phyloP scores from a whole-genome alignment of 345 rosid genomes.

The Fremontodendron californicum region DNA sequence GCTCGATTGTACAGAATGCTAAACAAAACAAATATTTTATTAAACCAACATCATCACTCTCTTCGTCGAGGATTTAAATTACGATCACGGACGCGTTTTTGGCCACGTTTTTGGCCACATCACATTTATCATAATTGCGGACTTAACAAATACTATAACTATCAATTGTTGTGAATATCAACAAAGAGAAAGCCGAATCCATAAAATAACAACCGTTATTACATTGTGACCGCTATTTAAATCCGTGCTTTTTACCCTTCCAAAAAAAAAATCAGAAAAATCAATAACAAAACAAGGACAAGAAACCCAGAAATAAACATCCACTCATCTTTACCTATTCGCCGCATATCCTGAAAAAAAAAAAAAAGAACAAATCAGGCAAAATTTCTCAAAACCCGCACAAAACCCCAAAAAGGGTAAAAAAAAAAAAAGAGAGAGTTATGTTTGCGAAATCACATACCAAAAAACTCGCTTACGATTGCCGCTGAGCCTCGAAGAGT shows the following conservation, averaged over 20 bases:
- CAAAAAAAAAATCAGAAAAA: neutral
- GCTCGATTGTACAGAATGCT: constrained; percentile 93
- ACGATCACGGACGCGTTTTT: too few relatives aligned
- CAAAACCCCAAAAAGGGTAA: neutral
- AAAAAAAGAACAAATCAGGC: constrained; percentile 9
- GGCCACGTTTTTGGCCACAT: too few relatives aligned
- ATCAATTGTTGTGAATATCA: too few relatives aligned
- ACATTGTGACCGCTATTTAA: too few relatives aligned
- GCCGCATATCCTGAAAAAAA: constrained; percentile 80
- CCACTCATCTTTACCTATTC: constrained; percentile 52
- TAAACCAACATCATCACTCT: too few relatives aligned
- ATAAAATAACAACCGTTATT: too few relatives aligned
- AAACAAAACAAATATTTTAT: constrained; percentile 28
- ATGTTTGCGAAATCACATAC: constrained; percentile 26
- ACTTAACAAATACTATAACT: too few relatives aligned
- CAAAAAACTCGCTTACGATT: constrained; percentile 93
- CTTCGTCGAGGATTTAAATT: too few relatives aligned
- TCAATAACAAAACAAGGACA: neutral
- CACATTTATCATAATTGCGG: too few relatives aligned
- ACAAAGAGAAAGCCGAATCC: too few relatives aligned
- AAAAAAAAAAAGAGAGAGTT: neutral
- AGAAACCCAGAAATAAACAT: neutral
- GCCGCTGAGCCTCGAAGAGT: constrained; percentile 97
- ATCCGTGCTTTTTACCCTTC: too few relatives aligned
- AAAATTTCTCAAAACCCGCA: constrained; percentile 1